These are phyloP conservation scores for Cryptococcus sp. DNA, from an alignment of 1,284 basidiomycete species.

Conservation along the genomic window DNA sequence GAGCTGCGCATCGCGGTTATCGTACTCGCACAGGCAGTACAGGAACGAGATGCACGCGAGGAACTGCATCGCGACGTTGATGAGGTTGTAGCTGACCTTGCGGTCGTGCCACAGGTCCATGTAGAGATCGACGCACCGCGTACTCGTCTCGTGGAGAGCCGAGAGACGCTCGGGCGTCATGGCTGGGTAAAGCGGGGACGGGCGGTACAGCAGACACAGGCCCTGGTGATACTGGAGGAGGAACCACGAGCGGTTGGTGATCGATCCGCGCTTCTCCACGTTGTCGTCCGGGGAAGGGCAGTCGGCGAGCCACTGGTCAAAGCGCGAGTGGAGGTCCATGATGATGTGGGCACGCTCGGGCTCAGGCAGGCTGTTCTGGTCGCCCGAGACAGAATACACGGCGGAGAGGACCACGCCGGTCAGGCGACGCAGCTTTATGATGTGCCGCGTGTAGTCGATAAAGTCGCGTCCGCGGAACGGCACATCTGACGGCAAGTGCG, in stretches of 20 bases:
- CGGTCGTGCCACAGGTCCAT: slow-evolving; percentile 27
- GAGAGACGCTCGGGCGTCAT: slow-evolving; percentile 22
- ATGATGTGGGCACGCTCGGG: slow-evolving; percentile 22
- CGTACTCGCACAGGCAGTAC: slow-evolving; percentile 35
- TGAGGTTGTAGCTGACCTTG: slow-evolving; percentile 31
- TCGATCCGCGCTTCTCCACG: slow-evolving; percentile 14
- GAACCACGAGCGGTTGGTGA: slow-evolving; percentile 29
- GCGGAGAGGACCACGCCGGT: slow-evolving; percentile 23
- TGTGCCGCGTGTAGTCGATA: slow-evolving; percentile 19
- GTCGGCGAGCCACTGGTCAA: slow-evolving; percentile 24
- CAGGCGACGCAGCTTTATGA: slow-evolving; percentile 26
- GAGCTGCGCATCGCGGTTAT: slow-evolving; percentile 16
- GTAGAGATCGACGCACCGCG: slow-evolving; percentile 28
- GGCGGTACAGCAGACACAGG: slow-evolving; percentile 31
- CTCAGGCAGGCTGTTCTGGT: slow-evolving; percentile 25
- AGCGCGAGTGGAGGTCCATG: slow-evolving; percentile 15
- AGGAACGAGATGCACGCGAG: slow-evolving; percentile 32
- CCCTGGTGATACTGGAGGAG: slow-evolving; percentile 30
- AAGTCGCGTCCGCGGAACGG: slow-evolving; percentile 25
- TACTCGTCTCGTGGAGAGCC: slow-evolving; percentile 24
- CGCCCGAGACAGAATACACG: slow-evolving; percentile 27
- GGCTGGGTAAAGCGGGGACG: slow-evolving; percentile 28
- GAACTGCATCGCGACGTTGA: slow-evolving; percentile 32
- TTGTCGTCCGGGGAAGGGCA: slow-evolving; percentile 14
- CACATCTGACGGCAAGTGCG: slow-evolving; percentile 14